Evolutionary conservation across 148 eudicot genomes (phyloP).

Genomic region (Vaccinium myrtillus): DNA sequence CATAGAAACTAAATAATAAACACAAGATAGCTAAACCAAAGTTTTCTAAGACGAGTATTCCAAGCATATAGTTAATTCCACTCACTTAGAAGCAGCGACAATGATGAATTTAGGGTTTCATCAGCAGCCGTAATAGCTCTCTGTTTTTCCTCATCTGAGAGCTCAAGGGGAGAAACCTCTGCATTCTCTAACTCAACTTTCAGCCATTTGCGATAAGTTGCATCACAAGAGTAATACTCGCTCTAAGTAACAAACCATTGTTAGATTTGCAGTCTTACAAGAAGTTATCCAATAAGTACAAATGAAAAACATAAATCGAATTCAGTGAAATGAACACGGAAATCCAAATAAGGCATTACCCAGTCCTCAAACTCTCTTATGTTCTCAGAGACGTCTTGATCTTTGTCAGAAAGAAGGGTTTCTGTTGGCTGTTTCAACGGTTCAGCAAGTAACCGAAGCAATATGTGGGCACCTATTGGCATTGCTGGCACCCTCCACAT

Average conservation of each 20-base stretch:
- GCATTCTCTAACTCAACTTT: constrained; percentile 71
- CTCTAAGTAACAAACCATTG: constrained; percentile 37
- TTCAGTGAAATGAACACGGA: constrained; percentile 6
- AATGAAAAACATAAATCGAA: constrained; percentile 11
- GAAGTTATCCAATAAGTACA: background rate
- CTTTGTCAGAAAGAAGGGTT: constrained; percentile 46
- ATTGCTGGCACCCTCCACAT: constrained; percentile 97
- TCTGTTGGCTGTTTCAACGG: constrained; percentile 79
- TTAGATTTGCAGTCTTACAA: background rate
- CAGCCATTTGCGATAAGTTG: constrained; percentile 94
- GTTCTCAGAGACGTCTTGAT: constrained; percentile 59
- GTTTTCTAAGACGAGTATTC: background rate
- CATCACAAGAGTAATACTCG: constrained; percentile 94
- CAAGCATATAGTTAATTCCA: constrained; percentile 21
- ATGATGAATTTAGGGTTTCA: constrained; percentile 61
- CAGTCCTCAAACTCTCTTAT: constrained; percentile 86
- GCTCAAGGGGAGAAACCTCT: constrained; percentile 51
- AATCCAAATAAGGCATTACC: constrained; percentile 49
- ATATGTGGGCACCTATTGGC: constrained; percentile 86
- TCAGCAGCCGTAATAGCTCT: constrained; percentile 61
- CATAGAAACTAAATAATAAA: background rate
- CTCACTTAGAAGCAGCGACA: constrained; percentile 74
- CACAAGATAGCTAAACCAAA: background rate
- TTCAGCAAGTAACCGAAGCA: constrained; percentile 95
- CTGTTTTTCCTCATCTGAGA: constrained; percentile 73